These are phyloP conservation scores for Picea abies DNA, from an alignment of 83 land plant species.

Conservation along the genomic window DNA sequence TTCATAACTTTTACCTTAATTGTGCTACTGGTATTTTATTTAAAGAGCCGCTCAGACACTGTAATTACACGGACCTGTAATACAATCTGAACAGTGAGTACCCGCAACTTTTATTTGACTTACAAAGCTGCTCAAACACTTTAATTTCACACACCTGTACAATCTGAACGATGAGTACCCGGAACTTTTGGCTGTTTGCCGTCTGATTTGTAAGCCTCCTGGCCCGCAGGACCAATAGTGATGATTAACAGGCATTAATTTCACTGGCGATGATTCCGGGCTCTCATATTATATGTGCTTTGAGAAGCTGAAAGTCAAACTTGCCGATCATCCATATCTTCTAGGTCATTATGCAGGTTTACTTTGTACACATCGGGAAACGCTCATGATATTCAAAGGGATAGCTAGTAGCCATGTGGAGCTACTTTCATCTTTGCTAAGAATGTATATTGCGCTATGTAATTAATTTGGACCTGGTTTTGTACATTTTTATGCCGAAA, in stretches of 20 bases:
- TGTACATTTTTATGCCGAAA: no score
- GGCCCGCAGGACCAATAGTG: background rate
- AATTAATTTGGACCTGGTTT: no score
- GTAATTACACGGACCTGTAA: background rate
- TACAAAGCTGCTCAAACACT: background rate
- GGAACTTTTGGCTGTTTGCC: background rate
- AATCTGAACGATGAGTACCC: background rate
- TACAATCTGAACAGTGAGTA: background rate
- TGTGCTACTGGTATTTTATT: background rate
- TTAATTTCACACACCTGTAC: background rate
- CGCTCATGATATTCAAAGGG: slow-evolving; percentile 18
- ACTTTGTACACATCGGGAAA: slow-evolving; percentile 64
- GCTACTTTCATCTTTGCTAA: slow-evolving; percentile 28
- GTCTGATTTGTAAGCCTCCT: background rate
- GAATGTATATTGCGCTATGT: slow-evolving; percentile 17
- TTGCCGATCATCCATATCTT: no score
- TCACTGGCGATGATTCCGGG: background rate
- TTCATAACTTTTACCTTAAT: background rate
- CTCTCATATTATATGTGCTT: background rate
- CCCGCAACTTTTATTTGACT: background rate
- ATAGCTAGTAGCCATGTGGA: slow-evolving; percentile 23
- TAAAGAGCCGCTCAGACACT: background rate
- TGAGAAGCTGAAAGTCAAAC: background rate
- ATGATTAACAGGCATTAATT: background rate
- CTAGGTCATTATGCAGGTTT: background rate